Evolutionary conservation across 768 basidiomycete species (phyloP).

Genomic region (Lentinula boryana): DNA sequence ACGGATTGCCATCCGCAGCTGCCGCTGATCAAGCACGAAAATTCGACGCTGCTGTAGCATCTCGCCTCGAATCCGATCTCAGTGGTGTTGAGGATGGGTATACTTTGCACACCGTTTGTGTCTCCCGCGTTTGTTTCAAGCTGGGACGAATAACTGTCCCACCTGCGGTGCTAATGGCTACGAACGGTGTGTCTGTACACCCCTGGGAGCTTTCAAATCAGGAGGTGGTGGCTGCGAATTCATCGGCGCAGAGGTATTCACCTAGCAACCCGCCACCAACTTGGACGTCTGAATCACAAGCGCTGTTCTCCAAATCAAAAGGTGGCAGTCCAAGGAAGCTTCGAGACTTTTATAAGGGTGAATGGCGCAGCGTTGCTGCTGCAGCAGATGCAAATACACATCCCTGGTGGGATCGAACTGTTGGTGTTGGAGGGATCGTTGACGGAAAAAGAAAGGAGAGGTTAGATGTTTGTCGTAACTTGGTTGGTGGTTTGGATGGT

Average conservation of each 20-base stretch:
- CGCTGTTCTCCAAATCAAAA: conserved; percentile 22
- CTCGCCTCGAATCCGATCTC: conserved; percentile 11
- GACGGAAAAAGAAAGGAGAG: conserved; percentile 33
- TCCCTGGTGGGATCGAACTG: conserved; percentile 61
- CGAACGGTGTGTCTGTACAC: conserved; percentile 47
- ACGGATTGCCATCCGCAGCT: neutral
- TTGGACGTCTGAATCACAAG: conserved; percentile 38
- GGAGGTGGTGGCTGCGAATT: conserved; percentile 10
- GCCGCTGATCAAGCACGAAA: conserved; percentile 35
- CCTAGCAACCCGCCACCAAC: conserved; percentile 40
- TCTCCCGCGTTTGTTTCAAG: conserved; percentile 68
- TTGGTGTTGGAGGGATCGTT: conserved; percentile 34
- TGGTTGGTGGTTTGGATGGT: conserved; percentile 31
- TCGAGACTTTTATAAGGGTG: conserved; percentile 39
- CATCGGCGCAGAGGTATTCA: conserved; percentile 24
- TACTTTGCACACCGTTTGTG: conserved; percentile 52
- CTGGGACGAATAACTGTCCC: conserved; percentile 67
- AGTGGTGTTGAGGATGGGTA: conserved; percentile 30
- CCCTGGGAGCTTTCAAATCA: conserved; percentile 5
- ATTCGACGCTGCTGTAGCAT: neutral
- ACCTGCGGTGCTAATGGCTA: conserved; percentile 53
- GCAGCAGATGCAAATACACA: conserved; percentile 9
- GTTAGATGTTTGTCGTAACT: conserved; percentile 24
- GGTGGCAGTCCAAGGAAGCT: conserved; percentile 29
- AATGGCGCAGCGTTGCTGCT: conserved; percentile 56